Conservation (phyloP, 2,329 filamentous ascomycete species). For the Trichoderma polysporum region DNA sequence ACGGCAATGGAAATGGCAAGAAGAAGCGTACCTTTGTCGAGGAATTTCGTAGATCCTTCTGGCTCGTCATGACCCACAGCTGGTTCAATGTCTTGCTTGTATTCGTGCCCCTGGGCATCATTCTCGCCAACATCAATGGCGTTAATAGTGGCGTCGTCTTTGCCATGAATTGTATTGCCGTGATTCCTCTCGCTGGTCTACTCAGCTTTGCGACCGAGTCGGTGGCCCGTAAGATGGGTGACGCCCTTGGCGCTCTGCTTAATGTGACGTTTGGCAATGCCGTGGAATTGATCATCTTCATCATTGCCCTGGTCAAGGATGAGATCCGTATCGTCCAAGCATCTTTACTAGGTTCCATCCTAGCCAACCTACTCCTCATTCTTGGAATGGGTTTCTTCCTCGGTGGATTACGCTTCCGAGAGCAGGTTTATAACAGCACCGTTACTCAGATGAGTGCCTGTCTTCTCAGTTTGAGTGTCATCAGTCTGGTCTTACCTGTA, state of each 20-base stretch:
- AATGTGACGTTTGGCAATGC: conserved; percentile 80
- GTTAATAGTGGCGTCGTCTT: conserved; percentile 64
- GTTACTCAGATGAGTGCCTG: conserved; percentile 97
- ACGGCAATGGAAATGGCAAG: conserved; percentile 24
- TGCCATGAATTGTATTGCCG: conserved; percentile 72
- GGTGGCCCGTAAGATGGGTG: conserved; percentile 69
- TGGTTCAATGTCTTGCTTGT: conserved; percentile 76
- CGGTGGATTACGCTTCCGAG: conserved; percentile 80
- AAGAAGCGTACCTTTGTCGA: conserved; percentile 45
- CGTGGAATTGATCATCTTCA: conserved; percentile 79
- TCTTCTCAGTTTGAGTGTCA: conserved; percentile 84
- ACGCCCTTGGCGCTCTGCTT: conserved; percentile 69
- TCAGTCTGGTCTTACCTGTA: conserved; percentile 81
- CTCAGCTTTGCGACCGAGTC: conserved; percentile 73
- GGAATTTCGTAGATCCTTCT: conserved; percentile 51
- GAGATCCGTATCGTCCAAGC: conserved; percentile 92
- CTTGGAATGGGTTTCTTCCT: conserved; percentile 89
- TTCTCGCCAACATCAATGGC: conserved; percentile 53
- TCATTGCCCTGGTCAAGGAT: conserved; percentile 75
- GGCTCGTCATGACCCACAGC: conserved; percentile 66
- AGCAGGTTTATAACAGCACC: conserved; percentile 94
- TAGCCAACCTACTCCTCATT: conserved; percentile 85
- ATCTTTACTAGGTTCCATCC: conserved; percentile 82
- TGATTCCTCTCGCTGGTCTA: conserved; percentile 71
- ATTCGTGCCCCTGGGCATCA: conserved; percentile 77